Base-by-base conservation (phyloP, 371 early-diverging fungal genomes). In the Polyrhizophydium stewartii region DNA sequence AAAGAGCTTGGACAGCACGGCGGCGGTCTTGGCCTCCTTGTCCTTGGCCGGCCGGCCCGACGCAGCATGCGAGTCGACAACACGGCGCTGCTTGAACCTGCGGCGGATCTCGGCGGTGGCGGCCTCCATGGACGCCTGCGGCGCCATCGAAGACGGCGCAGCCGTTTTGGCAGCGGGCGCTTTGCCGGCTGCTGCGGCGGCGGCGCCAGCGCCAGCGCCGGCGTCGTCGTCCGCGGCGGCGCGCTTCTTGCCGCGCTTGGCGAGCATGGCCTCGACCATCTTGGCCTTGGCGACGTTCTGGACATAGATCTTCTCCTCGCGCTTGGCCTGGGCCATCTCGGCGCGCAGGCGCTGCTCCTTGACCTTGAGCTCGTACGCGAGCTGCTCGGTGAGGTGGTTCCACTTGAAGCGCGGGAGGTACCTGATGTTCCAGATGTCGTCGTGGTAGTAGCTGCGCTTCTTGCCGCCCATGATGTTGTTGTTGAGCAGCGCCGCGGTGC, bases 381-480 rank as follows among this genome's bases (percentile, higher is more conserved):
- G 85, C 72, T 93, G 93, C 65, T 96, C 98, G 2, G 91, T 91
- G 60, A 98, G 72, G 67, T 98, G 88, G 51, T 85, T 76, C 98
- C 98, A 98, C 71, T 96, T 97, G 79, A 98, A 98, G 60, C 89
- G 89, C 33, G 92, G 90, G 47, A 98, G 70, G 65, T 98, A 98
- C 74, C 93, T 93, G 60, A 97, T 85, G 69, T 89, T 96, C 98
- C 97, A 98, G 63, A 94, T 72, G 61, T 94, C 96, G 66, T 93
- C 92, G 69, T 92, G 89, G 74, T 89, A 92, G 57, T 75, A 76
- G 56, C 80, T 83, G 55, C 86, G 79, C 68, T 92, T 92, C 65
- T 91, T 93, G 25, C 92, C 90, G 27, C 93, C 93, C 67, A 98
- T 89, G 43, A 72, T 80, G 46, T 81, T 83, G 64, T 86, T 85